Percentiles rank a stretch among this genome's conserved stretches.
Evolutionary conservation across 2,329 filamentous ascomycete genomes (phyloP).

Genomic region (Microdochium paspali): DNA sequence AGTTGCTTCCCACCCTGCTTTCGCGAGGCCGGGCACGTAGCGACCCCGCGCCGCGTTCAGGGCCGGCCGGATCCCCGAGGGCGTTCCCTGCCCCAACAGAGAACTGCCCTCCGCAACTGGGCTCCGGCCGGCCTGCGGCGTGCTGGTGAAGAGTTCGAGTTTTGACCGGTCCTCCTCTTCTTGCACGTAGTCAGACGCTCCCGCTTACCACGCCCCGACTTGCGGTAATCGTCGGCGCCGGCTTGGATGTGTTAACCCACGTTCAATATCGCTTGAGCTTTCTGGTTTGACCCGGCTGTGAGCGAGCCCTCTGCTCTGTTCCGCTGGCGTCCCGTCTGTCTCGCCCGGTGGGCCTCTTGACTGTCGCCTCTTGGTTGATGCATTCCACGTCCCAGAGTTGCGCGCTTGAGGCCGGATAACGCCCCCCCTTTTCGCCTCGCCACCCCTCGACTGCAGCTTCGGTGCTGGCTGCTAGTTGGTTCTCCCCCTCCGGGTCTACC

Average conservation of each 20-base stretch:
- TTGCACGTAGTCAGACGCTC: background rate
- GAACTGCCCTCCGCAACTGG: too few species aligned
- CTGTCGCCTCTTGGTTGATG: background rate
- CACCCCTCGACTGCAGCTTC: background rate
- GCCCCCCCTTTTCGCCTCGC: background rate
- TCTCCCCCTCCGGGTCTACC: background rate
- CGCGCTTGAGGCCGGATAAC: background rate
- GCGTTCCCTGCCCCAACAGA: too few species aligned
- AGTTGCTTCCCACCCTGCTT: background rate
- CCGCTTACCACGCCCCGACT: constrained; percentile 1
- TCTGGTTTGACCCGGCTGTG: background rate
- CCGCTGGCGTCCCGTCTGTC: background rate
- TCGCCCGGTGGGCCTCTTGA: background rate
- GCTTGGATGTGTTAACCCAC: too few species aligned
- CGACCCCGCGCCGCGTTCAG: background rate
- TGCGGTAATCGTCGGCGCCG: constrained; percentile 1
- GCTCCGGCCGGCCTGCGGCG: background rate
- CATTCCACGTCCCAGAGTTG: background rate
- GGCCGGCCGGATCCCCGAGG: too few species aligned
- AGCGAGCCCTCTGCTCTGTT: background rate
- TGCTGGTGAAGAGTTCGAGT: background rate
- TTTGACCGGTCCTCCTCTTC: constrained; percentile 1
- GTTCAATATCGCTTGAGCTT: background rate
- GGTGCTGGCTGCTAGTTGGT: background rate
- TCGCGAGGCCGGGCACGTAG: constrained; percentile 1